Conservation (phyloP, 257 asterid genomes). For the Anisodus tanguticus region DNA sequence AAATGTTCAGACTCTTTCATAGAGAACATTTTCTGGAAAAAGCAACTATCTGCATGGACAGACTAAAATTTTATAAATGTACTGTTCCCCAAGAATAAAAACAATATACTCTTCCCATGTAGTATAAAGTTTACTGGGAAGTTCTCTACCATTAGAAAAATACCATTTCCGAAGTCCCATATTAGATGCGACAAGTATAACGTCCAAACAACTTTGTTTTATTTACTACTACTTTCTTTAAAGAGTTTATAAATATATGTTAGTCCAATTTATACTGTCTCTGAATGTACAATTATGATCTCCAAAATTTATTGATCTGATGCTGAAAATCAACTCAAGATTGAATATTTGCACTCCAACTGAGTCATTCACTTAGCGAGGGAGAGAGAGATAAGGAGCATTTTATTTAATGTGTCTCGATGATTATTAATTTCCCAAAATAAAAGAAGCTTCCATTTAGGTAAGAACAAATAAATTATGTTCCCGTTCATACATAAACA, state of each 20-base stretch:
- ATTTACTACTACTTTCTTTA: not conserved
- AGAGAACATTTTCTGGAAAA: not conserved
- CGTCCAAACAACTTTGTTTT: conserved; percentile 3
- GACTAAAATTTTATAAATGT: not conserved
- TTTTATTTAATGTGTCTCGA: not conserved
- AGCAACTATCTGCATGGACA: not conserved
- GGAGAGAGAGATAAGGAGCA: not conserved
- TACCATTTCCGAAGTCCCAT: not conserved
- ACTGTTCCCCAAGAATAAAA: conserved; percentile 2
- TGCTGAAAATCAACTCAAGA: conserved; percentile 7
- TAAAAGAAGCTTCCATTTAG: conserved; percentile 1
- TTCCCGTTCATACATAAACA: not conserved
- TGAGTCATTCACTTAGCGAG: not conserved
- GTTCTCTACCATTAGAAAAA: conserved; percentile 8
- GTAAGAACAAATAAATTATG: not conserved
- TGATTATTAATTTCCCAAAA: not conserved
- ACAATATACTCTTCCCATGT: not conserved
- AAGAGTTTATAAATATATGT: not conserved
- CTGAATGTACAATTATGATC: not conserved
- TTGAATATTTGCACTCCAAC: not conserved
- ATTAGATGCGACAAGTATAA: not conserved
- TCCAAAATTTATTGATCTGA: not conserved
- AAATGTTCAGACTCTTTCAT: not conserved
- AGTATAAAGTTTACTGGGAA: not conserved
- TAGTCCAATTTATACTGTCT: not conserved